A percentile compares a stretch with the other conserved stretches of the same genome.
These are phyloP conservation scores for Ziziphus jujuba DNA, from an alignment of 306 rosid genomes.

Conservation along the genomic window DNA sequence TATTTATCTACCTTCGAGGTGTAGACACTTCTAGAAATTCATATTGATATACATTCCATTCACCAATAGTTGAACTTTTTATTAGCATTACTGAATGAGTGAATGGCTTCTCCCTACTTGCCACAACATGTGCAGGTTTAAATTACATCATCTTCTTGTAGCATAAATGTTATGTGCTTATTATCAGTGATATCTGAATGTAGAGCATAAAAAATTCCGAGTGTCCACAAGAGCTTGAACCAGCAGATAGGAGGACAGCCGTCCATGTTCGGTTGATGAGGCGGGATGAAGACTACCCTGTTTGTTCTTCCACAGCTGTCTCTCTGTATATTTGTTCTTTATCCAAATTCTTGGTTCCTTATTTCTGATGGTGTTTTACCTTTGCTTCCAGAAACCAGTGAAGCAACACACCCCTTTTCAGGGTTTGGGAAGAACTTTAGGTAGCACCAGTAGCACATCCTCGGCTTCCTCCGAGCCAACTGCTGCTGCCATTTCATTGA, in stretches of 20 bases:
- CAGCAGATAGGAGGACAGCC: conserved; percentile 54
- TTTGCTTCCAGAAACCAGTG: conserved; percentile 58
- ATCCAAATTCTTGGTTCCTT: background rate
- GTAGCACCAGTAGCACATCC: conserved; percentile 37
- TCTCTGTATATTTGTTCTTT: conserved; percentile 5
- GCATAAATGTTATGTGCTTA: conserved; percentile 3
- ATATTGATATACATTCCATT: no score
- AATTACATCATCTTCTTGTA: background rate
- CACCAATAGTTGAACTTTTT: no score
- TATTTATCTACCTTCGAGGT: no score
- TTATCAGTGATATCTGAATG: conserved; percentile 23
- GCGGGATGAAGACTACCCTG: conserved; percentile 80
- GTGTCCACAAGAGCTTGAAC: conserved; percentile 87
- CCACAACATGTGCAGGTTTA: no score
- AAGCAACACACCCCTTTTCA: conserved; percentile 56
- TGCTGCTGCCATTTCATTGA: conserved; percentile 26
- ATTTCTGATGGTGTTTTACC: background rate
- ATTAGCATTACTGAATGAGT: no score
- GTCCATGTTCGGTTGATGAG: conserved; percentile 64
- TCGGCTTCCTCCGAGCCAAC: conserved; percentile 40
- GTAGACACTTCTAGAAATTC: no score
- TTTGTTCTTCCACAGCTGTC: conserved; percentile 30
- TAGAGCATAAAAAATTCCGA: conserved; percentile 91
- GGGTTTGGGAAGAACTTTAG: conserved; percentile 91
- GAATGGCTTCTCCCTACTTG: no score